Conservation (phyloP, 2,329 filamentous ascomycete species). For the Sporothrix dimorphospora region DNA sequence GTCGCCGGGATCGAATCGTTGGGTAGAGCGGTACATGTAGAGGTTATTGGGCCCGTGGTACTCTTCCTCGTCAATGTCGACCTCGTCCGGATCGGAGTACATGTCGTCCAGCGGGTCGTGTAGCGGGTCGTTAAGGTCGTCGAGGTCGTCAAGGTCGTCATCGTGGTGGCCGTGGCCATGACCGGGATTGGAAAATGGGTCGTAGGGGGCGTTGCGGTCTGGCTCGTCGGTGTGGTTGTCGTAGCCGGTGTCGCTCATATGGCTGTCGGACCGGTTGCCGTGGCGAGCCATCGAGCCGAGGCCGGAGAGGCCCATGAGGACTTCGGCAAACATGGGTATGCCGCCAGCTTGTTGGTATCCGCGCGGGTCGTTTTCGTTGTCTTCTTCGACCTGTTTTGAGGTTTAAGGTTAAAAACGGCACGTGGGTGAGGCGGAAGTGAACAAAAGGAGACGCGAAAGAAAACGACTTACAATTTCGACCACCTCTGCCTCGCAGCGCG, state of each 20-base stretch:
- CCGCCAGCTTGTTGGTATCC: slow-evolving; percentile 33
- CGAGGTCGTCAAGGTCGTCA: slow-evolving; percentile 13
- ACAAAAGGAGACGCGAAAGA: neutral
- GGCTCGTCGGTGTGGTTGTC: neutral
- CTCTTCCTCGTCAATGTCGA: slow-evolving; percentile 59
- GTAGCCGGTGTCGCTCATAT: slow-evolving; percentile 3
- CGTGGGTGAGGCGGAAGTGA: neutral
- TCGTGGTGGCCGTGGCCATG: neutral
- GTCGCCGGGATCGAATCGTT: neutral
- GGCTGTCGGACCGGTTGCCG: neutral
- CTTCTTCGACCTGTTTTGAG: neutral
- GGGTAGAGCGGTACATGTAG: slow-evolving; percentile 45
- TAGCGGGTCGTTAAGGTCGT: slow-evolving; percentile 32
- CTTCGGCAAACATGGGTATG: slow-evolving; percentile 16
- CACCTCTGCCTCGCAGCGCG: slow-evolving; percentile 75
- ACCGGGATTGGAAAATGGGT: neutral
- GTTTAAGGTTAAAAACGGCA: neutral
- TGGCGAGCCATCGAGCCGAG: neutral
- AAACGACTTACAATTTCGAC: slow-evolving; percentile 77
- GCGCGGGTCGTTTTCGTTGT: slow-evolving; percentile 64
- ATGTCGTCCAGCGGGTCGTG: slow-evolving; percentile 27
- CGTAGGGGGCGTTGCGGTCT: neutral
- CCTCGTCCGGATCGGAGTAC: slow-evolving; percentile 60
- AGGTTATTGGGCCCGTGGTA: slow-evolving; percentile 47
- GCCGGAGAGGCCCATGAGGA: slow-evolving; percentile 17